Percentiles rank a stretch among this genome's conserved stretches.
Evolutionary conservation across 495 filamentous ascomycete genomes (phyloP).

Genomic region (Aspergillus indologenus): DNA sequence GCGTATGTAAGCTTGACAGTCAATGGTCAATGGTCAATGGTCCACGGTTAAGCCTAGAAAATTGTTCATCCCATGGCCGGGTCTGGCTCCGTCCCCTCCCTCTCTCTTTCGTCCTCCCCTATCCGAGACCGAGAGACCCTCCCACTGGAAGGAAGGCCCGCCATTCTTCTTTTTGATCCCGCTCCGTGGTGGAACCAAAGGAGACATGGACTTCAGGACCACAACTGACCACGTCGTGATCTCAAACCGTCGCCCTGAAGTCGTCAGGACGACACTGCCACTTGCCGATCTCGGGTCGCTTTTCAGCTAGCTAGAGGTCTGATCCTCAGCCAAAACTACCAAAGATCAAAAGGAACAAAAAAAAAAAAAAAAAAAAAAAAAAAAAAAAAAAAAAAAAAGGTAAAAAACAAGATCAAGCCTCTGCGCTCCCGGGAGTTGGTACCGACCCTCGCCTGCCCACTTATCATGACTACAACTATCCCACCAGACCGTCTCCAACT

Average conservation of each 20-base stretch:
- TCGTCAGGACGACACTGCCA: slow-evolving; percentile 26
- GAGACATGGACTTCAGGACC: slow-evolving; percentile 11
- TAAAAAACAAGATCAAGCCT: too few relatives aligned
- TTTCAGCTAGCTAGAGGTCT: slow-evolving; percentile 25
- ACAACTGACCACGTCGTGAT: slow-evolving; percentile 16
- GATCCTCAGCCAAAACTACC: slow-evolving; percentile 17
- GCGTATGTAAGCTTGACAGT: not conserved
- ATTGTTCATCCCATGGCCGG: not conserved
- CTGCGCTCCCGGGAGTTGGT: not conserved
- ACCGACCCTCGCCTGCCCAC: not conserved
- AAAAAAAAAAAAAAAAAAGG: too few relatives aligned
- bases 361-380: too few relatives aligned
- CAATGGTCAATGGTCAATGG: not conserved
- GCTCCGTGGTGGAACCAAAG: slow-evolving; percentile 12
- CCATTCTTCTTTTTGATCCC: slow-evolving; percentile 6
- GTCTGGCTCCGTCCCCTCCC: too few relatives aligned
- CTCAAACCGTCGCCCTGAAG: slow-evolving; percentile 6
- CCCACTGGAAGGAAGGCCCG: not conserved
- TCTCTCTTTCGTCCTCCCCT: not conserved
- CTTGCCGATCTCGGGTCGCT: slow-evolving; percentile 39
- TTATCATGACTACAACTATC: slow-evolving; percentile 4
- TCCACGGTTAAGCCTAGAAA: not conserved
- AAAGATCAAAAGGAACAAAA: too few relatives aligned
- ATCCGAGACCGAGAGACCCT: slow-evolving; percentile 1
- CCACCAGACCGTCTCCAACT: too few relatives aligned